phyloP scores from a whole-genome alignment of 345 rosid genomes.

The Psidium friedrichsthalianum region DNA sequence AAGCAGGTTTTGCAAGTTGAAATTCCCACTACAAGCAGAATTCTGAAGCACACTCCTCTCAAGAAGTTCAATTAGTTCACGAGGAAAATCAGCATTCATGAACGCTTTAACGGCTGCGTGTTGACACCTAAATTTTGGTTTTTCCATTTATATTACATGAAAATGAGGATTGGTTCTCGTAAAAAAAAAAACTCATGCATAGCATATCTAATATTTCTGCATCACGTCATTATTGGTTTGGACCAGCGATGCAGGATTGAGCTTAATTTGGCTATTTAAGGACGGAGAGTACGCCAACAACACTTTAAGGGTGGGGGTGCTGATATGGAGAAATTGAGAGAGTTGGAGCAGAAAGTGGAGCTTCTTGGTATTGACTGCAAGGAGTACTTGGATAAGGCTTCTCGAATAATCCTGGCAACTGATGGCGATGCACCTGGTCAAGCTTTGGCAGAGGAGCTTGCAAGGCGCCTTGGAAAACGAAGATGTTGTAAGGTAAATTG shows the following conservation, averaged over 20 bases:
- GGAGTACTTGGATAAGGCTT: constrained; percentile 23
- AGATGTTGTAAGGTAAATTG: constrained; percentile 38
- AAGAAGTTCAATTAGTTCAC: constrained; percentile 33
- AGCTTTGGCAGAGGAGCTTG: constrained; percentile 45
- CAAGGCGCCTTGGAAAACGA: constrained; percentile 44
- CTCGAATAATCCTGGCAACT: constrained; percentile 45
- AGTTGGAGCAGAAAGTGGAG: constrained; percentile 16
- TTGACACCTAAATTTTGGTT: no score
- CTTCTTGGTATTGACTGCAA: constrained; percentile 16
- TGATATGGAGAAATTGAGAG: constrained; percentile 5
- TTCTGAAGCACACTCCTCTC: constrained; percentile 94
- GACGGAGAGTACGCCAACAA: no score
- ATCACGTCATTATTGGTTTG: no score
- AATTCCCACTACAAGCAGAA: constrained; percentile 96
- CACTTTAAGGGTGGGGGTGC: no score
- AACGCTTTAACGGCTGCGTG: constrained; percentile 34
- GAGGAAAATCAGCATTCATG: constrained; percentile 37
- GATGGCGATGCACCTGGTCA: constrained; percentile 28
- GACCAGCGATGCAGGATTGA: no score
- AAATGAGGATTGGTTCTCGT: no score
- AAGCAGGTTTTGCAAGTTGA: constrained; percentile 91
- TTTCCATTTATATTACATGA: no score
- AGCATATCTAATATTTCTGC: no score
- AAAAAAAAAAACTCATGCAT: no score
- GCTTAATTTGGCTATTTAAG: no score